phyloP scores from a whole-genome alignment of 1,139 yeast genomes.

The Suhomyces chickasaworum region DNA sequence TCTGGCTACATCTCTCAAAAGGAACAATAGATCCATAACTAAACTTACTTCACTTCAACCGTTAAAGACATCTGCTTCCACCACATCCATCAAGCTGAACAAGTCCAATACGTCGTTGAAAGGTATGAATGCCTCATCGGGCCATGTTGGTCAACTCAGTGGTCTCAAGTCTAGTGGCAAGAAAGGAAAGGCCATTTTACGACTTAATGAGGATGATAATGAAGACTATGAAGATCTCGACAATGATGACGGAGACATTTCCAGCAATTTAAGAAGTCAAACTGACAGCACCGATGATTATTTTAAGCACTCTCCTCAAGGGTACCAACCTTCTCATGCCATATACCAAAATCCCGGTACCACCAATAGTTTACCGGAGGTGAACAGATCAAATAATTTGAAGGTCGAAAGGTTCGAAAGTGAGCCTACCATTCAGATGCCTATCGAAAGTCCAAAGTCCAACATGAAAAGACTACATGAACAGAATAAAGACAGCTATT shows the following conservation, averaged over 20 bases:
- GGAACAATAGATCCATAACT: constrained; percentile 42
- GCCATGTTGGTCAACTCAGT: constrained; percentile 17
- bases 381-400: background rate
- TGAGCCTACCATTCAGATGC: background rate
- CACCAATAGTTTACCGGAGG: constrained; percentile 6
- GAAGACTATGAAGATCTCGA: constrained; percentile 20
- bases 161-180: constrained; percentile 45
- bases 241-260: constrained; percentile 9
- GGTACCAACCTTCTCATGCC: background rate
- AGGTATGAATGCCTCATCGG: constrained; percentile 25
- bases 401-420: constrained; percentile 3
- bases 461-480: background rate
- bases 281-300: constrained; percentile 4
- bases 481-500: background rate
- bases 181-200: constrained; percentile 45
- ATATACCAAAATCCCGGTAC: background rate
- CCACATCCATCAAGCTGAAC: constrained; percentile 27
- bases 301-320: constrained; percentile 3
- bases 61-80: constrained; percentile 40
- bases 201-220: constrained; percentile 30
- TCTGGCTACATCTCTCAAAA: constrained; percentile 28
- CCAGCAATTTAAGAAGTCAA: background rate
- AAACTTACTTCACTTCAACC: constrained; percentile 43
- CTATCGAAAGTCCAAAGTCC: background rate
- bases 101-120: constrained; percentile 41